These are phyloP conservation scores for Astraeus odoratus DNA, from an alignment of 768 basidiomycete species.

Conservation along the genomic window DNA sequence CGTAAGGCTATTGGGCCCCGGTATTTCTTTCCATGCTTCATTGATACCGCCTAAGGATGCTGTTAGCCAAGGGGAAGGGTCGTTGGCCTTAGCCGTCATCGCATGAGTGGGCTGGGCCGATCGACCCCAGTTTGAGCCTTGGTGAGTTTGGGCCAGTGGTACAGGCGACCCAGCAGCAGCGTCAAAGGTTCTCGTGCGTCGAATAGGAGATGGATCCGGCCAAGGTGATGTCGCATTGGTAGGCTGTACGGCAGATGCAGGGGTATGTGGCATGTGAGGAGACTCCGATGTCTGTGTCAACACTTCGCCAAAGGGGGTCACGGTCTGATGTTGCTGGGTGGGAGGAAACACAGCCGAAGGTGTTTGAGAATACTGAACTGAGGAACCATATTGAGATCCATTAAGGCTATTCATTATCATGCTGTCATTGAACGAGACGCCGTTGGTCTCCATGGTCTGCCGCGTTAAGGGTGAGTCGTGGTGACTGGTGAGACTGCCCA, in stretches of 20 bases:
- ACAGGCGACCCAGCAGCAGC: conserved; percentile 15
- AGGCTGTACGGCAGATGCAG: conserved; percentile 18
- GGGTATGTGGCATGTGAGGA: conserved; percentile 14
- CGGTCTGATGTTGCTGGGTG: conserved; percentile 15
- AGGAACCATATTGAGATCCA: conserved; percentile 16
- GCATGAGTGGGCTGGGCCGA: conserved; percentile 14
- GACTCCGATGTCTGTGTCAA: conserved; percentile 12
- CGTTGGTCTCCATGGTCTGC: conserved; percentile 20
- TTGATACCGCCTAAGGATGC: conserved; percentile 40
- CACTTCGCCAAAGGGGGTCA: conserved; percentile 19
- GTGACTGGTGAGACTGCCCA: conserved; percentile 16
- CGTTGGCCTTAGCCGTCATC: conserved; percentile 18
- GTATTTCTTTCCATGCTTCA: conserved; percentile 39
- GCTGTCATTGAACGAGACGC: conserved; percentile 13
- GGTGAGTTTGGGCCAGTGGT: conserved; percentile 19
- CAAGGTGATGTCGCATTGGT: conserved; percentile 17
- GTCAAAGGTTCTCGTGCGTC: conserved; percentile 13
- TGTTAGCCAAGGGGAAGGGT: conserved; percentile 51
- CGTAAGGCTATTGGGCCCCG: conserved; percentile 46
- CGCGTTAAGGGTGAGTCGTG: conserved; percentile 19
- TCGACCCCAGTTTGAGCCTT: conserved; percentile 34
- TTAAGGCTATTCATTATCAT: conserved; percentile 12
- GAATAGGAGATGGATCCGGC: conserved; percentile 9
- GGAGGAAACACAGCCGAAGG: conserved; percentile 14
- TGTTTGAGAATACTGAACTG: conserved; percentile 15